These are phyloP conservation scores for Penicillium nordicum DNA, from an alignment of 2,329 filamentous ascomycete species.

Conservation along the genomic window DNA sequence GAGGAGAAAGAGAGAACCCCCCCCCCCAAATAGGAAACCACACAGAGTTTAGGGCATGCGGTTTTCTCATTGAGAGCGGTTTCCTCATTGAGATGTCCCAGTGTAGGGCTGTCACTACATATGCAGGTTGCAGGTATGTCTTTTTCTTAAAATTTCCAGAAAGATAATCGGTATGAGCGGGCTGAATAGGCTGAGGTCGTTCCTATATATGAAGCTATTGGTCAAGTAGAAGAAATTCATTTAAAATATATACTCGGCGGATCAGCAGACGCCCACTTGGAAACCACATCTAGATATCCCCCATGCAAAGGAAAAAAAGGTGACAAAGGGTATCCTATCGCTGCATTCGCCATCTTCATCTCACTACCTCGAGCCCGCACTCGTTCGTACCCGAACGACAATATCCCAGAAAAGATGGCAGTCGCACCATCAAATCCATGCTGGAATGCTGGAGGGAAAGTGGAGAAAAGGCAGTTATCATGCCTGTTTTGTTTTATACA, in stretches of 20 bases:
- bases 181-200: no score
- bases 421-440: background rate
- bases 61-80: background rate
- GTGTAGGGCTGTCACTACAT: no score
- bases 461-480: background rate
- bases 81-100: background rate
- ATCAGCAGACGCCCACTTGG: background rate
- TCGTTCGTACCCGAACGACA: no score
- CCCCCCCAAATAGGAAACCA: background rate
- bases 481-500: slow-evolving; percentile 9
- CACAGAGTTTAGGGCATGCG: background rate
- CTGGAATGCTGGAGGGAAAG: background rate
- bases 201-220: background rate
- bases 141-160: background rate
- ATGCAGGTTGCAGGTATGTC: no score
- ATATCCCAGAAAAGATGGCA: background rate
- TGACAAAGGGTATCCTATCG: slow-evolving; percentile 1
- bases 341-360: background rate
- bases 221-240: background rate
- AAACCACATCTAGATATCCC: slow-evolving; percentile 1
- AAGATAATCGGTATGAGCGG: no score
- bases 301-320: background rate
- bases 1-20: background rate
- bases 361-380: background rate
- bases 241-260: slow-evolving; percentile 9